Evolutionary conservation across 2,329 filamentous ascomycete genomes (phyloP).

Genomic region (Byssoonygena ceratinophila): DNA sequence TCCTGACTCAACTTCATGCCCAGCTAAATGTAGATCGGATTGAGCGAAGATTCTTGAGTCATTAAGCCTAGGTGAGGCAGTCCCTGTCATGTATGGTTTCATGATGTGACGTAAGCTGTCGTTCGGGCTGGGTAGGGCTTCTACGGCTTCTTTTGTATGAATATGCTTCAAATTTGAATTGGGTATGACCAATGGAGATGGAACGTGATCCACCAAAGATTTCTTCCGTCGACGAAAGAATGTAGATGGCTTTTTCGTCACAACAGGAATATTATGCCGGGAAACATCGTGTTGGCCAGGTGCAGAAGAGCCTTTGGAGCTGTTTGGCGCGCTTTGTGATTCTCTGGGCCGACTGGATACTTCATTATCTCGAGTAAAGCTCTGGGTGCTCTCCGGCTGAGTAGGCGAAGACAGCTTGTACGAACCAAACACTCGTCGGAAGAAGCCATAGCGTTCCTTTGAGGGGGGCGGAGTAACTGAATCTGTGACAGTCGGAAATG

Average conservation of each 20-base stretch:
- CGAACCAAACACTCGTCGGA: slow-evolving; percentile 79
- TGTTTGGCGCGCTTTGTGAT: slow-evolving; percentile 14
- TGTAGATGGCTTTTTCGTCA: slow-evolving; percentile 86
- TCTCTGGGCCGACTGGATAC: slow-evolving; percentile 1
- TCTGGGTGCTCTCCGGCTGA: slow-evolving; percentile 11
- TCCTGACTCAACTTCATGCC: slow-evolving; percentile 3
- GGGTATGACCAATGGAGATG: slow-evolving; percentile 46
- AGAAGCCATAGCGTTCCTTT: slow-evolving; percentile 76
- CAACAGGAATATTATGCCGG: slow-evolving; percentile 32
- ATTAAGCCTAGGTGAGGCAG: slow-evolving; percentile 17
- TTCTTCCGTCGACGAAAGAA: slow-evolving; percentile 94
- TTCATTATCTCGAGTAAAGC: slow-evolving; percentile 6
- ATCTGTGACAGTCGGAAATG: slow-evolving; percentile 25
- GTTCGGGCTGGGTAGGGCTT: slow-evolving; percentile 48
- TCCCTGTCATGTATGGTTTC: slow-evolving; percentile 62
- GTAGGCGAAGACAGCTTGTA: slow-evolving; percentile 44
- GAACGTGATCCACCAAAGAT: slow-evolving; percentile 56
- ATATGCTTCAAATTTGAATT: slow-evolving; percentile 31
- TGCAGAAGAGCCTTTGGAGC: slow-evolving; percentile 17
- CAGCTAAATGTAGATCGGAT: neutral
- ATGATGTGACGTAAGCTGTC: slow-evolving; percentile 79
- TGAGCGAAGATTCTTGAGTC: slow-evolving; percentile 19
- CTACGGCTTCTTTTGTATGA: slow-evolving; percentile 16
- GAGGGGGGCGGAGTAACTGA: slow-evolving; percentile 36
- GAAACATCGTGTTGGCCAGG: slow-evolving; percentile 22